Percentiles rank a stretch among this genome's conserved stretches.
Conservation (phyloP, 2,329 filamentous ascomycete species). For the Fusarium temperatum region DNA sequence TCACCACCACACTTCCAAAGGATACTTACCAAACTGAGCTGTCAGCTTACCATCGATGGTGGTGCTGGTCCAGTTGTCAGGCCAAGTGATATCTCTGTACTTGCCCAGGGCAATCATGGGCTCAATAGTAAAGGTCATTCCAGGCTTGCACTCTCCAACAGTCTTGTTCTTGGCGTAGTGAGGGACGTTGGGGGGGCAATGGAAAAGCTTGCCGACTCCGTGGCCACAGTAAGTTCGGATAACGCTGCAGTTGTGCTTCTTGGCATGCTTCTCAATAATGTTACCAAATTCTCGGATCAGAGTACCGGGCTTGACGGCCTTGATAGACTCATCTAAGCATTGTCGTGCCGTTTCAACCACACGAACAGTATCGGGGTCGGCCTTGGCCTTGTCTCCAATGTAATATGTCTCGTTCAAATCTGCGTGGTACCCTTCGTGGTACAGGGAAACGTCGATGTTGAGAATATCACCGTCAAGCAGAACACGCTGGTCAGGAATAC, state of each 20-base stretch:
- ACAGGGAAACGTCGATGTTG: slow-evolving; percentile 95
- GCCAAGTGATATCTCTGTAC: slow-evolving; percentile 94
- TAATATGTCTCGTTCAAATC: slow-evolving; percentile 99
- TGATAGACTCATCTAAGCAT: slow-evolving; percentile 89
- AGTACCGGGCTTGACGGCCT: slow-evolving; percentile 90
- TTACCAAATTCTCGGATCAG: slow-evolving; percentile 94
- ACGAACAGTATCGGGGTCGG: slow-evolving; percentile 85
- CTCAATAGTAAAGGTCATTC: slow-evolving; percentile 99
- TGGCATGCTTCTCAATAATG: slow-evolving; percentile 94
- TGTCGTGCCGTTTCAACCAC: slow-evolving; percentile 91
- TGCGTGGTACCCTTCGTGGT: slow-evolving; percentile 93
- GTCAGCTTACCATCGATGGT: slow-evolving; percentile 90
- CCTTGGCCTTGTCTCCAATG: slow-evolving; percentile 85
- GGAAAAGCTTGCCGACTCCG: slow-evolving; percentile 93
- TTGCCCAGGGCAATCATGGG: slow-evolving; percentile 96
- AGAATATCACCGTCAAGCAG: slow-evolving; percentile 94
- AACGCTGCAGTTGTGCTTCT: slow-evolving; percentile 84
- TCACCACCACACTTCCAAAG: too few species aligned
- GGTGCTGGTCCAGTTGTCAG: slow-evolving; percentile 97
- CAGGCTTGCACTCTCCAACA: slow-evolving; percentile 89
- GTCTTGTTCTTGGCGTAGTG: slow-evolving; percentile 99
- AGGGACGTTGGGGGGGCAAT: slow-evolving; percentile 91
- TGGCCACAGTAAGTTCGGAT: slow-evolving; percentile 97
- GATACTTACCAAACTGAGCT: slow-evolving; percentile 83
- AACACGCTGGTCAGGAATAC: slow-evolving; percentile 90